phyloP scores from a whole-genome alignment of 768 basidiomycete species.

The Lactarius akahatsu region DNA sequence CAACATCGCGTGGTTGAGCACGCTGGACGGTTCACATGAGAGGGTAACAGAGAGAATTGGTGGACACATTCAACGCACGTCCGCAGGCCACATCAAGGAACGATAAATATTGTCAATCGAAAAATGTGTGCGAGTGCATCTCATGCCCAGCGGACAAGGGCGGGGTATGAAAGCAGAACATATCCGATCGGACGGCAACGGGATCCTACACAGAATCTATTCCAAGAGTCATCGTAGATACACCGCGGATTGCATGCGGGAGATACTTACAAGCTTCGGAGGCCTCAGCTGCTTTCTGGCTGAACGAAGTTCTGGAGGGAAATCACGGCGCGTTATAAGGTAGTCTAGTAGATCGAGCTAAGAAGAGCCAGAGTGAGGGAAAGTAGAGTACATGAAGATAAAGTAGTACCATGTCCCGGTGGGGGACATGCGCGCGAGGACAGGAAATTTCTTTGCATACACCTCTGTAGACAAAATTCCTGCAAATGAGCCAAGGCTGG shows the following conservation, averaged over 20 bases:
- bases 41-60: background rate
- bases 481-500: conserved; percentile 8
- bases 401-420: conserved; percentile 8
- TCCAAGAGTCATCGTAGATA: background rate
- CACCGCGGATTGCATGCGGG: background rate
- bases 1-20: background rate
- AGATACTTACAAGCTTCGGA: background rate
- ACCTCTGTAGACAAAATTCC: conserved; percentile 9
- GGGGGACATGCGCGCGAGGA: conserved; percentile 8
- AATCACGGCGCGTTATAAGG: conserved; percentile 3
- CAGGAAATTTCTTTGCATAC: background rate
- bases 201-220: background rate
- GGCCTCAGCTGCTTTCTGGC: background rate
- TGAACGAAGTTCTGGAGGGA: conserved; percentile 1
- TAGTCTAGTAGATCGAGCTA: background rate
- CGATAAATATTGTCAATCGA: background rate
- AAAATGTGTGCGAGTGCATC: conserved; percentile 1
- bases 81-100: background rate
- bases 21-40: conserved; percentile 6
- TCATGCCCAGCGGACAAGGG: background rate
- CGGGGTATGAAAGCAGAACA: background rate
- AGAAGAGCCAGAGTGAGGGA: background rate
- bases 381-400: background rate
- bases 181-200: background rate
- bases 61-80: conserved; percentile 7